A percentile compares a stretch with the other conserved stretches of the same genome.
Evolutionary conservation across 306 rosid species (phyloP).

Genomic region (Hylodesmum podocarpum): DNA sequence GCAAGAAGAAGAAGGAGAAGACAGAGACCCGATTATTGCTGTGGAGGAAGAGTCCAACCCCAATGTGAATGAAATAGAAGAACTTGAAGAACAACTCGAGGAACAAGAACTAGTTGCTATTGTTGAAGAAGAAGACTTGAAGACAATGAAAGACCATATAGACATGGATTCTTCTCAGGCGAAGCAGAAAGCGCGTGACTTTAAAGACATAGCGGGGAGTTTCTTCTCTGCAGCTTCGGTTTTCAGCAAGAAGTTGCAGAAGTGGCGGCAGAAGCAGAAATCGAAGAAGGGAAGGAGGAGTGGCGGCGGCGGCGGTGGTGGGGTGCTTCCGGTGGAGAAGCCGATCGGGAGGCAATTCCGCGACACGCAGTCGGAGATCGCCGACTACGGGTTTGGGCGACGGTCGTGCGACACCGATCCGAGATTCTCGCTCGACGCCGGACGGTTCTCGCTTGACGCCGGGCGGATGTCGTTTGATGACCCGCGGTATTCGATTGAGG

Average conservation of each 20-base stretch:
- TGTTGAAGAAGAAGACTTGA: constrained; percentile 52
- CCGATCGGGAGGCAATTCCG: constrained; percentile 82
- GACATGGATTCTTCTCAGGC: constrained; percentile 69
- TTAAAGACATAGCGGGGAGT: constrained; percentile 83
- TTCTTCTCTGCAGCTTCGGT: constrained; percentile 94
- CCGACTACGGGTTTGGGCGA: constrained; percentile 88
- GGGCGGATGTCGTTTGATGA: constrained; percentile 80
- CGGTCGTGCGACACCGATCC: constrained; percentile 96
- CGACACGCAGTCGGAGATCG: constrained; percentile 93
- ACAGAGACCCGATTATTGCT: constrained; percentile 32
- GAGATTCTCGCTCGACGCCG: constrained; percentile 71
- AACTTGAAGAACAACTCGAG: constrained; percentile 16
- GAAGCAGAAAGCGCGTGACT: constrained; percentile 54
- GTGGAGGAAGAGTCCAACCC: constrained; percentile 37
- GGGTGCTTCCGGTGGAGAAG: constrained; percentile 79
- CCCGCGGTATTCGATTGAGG: constrained; percentile 81
- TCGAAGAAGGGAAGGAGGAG: constrained; percentile 63
- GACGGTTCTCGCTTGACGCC: constrained; percentile 55
- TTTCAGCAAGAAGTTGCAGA: constrained; percentile 87
- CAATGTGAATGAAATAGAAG: constrained; percentile 51
- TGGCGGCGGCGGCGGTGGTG: too few relatives aligned
- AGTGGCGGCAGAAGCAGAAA: constrained; percentile 92
- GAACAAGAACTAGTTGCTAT: constrained; percentile 38
- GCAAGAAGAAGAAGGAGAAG: constrained; percentile 31
- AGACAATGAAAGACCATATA: constrained; percentile 80